Evolutionary conservation across 2,329 filamentous ascomycete species (phyloP).

Genomic region (Pyrenophora seminiperda): DNA sequence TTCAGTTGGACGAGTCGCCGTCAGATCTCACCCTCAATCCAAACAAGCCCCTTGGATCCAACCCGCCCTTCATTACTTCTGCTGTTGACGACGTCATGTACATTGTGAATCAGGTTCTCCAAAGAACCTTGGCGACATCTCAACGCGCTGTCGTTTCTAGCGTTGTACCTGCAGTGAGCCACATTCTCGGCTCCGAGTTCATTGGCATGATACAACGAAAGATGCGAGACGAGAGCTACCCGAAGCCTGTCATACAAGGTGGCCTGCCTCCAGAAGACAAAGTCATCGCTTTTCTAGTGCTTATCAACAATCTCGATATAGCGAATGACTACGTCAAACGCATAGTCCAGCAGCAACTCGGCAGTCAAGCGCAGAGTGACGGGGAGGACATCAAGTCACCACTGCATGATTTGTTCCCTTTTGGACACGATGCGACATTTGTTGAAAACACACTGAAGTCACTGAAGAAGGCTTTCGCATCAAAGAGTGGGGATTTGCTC

Average conservation of each 20-base stretch:
- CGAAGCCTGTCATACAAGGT: slow-evolving; percentile 76
- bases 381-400: slow-evolving; percentile 47
- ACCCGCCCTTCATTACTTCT: slow-evolving; percentile 88
- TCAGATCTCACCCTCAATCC: slow-evolving; percentile 77
- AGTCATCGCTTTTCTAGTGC: slow-evolving; percentile 85
- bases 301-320: slow-evolving; percentile 95
- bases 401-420: slow-evolving; percentile 72
- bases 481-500: slow-evolving; percentile 81
- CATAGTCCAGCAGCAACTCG: slow-evolving; percentile 75
- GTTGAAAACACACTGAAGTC: slow-evolving; percentile 71
- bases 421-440: slow-evolving; percentile 72
- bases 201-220: slow-evolving; percentile 96
- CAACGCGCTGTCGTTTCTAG: slow-evolving; percentile 78
- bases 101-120: slow-evolving; percentile 90
- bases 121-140: slow-evolving; percentile 83
- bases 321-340: slow-evolving; percentile 88
- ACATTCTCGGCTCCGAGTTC: slow-evolving; percentile 86
- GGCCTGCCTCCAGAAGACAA: slow-evolving; percentile 85
- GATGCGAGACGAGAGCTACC: slow-evolving; percentile 96
- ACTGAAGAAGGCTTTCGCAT: slow-evolving; percentile 73
- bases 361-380: slow-evolving; percentile 41
- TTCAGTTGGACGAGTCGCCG: slow-evolving; percentile 91
- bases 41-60: slow-evolving; percentile 72
- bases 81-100: slow-evolving; percentile 99
- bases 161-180: slow-evolving; percentile 77